These are phyloP conservation scores for Bodo saltans DNA, from an alignment of 78 protist species.

Conservation along the genomic window DNA sequence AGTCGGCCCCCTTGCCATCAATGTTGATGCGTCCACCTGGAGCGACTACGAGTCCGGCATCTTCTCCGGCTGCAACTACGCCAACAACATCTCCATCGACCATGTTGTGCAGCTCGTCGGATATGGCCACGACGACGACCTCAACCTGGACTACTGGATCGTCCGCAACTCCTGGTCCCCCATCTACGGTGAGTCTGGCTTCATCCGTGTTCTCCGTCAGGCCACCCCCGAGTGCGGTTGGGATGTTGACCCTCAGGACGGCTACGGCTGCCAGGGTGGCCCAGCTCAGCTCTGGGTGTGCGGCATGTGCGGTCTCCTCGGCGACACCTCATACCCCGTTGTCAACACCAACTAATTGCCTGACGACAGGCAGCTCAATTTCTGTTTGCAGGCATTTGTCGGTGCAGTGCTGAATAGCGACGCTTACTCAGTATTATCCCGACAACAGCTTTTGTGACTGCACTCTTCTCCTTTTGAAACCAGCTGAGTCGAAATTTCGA, in stretches of 20 bases:
- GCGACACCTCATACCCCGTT: constrained; percentile 26
- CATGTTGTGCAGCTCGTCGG: constrained; percentile 29
- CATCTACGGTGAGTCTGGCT: constrained; percentile 36
- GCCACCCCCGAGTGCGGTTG: constrained; percentile 15
- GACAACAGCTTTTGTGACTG: no score
- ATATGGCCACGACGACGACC: neutral
- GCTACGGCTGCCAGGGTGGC: constrained; percentile 43
- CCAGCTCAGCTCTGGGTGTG: constrained; percentile 14
- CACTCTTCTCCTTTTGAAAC: no score
- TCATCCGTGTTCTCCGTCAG: constrained; percentile 28
- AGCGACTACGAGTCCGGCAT: constrained; percentile 32
- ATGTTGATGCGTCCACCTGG: constrained; percentile 36
- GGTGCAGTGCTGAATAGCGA: no score
- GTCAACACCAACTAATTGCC: no score
- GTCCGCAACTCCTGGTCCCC: constrained; percentile 45
- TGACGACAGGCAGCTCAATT: no score
- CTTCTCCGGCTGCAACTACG: constrained; percentile 38
- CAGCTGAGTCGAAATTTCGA: no score
- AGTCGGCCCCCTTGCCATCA: constrained; percentile 40
- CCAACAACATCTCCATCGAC: constrained; percentile 20
- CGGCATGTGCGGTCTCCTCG: constrained; percentile 45
- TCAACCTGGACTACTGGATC: constrained; percentile 31
- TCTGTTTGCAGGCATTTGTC: no score
- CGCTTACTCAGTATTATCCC: no score
- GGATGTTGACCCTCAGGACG: constrained; percentile 37